Conservation (phyloP, 441 rosid species). For the Biscutella laevigata region DNA sequence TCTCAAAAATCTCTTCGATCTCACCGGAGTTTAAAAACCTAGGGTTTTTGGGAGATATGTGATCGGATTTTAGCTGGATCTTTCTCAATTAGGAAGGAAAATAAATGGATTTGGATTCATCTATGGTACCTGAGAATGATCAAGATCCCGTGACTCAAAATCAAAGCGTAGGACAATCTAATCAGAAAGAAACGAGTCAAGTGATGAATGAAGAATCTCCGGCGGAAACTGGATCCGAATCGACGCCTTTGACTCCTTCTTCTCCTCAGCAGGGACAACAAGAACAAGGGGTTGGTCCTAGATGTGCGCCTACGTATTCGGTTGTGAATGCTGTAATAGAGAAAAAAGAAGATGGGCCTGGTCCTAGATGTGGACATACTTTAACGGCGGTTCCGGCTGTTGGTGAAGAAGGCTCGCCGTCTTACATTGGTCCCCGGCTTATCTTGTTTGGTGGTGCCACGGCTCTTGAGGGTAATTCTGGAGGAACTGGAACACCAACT, state of each 20-base stretch:
- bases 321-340: conserved; percentile 66
- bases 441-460: conserved; percentile 93
- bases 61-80: conserved; percentile 28
- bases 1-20: too few relatives aligned
- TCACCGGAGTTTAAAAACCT: too few relatives aligned
- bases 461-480: conserved; percentile 85
- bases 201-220: conserved; percentile 16
- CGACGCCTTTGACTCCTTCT: conserved; percentile 5
- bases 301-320: conserved; percentile 73
- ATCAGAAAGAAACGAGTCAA: conserved; percentile 53
- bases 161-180: conserved; percentile 26
- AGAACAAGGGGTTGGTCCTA: conserved; percentile 49
- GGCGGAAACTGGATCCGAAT: conserved; percentile 31
- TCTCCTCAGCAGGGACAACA: conserved; percentile 16
- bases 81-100: conserved; percentile 34
- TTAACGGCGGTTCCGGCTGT: conserved; percentile 82
- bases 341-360: conserved; percentile 85
- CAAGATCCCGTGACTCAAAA: conserved; percentile 48
- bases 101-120: conserved; percentile 72
- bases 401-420: conserved; percentile 79
- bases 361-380: conserved; percentile 92
- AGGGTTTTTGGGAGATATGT: too few relatives aligned
- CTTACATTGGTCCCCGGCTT: conserved; percentile 75
- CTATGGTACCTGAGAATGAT: conserved; percentile 55
- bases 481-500: conserved; percentile 71